Evolutionary conservation across 768 basidiomycete species (phyloP).

Genomic region (Fomitopsis pulvina): DNA sequence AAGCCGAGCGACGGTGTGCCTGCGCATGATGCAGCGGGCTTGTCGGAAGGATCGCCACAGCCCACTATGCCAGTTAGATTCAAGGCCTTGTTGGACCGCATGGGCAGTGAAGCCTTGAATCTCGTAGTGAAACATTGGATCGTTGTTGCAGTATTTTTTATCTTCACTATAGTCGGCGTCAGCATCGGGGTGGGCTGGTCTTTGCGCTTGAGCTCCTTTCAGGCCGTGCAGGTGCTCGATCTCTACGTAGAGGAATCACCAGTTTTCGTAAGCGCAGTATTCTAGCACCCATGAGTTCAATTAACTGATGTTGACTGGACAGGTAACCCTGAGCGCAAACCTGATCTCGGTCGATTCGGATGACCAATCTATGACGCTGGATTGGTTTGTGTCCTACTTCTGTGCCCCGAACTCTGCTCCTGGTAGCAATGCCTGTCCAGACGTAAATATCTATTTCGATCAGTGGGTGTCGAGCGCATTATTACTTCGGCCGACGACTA

Average conservation of each 20-base stretch:
- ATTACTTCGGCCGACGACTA: too few species aligned
- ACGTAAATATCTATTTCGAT: slow-evolving; percentile 12
- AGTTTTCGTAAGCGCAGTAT: slow-evolving; percentile 1
- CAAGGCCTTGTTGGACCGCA: too few species aligned
- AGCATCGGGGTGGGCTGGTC: slow-evolving; percentile 9
- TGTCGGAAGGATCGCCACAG: too few species aligned
- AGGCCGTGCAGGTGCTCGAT: slow-evolving; percentile 5
- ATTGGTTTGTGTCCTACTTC: slow-evolving; percentile 4
- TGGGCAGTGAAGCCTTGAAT: too few species aligned
- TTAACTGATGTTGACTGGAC: background rate
- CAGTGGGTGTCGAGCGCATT: slow-evolving; percentile 1
- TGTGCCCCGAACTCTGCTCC: background rate
- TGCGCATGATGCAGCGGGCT: too few species aligned
- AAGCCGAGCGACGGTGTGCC: too few species aligned
- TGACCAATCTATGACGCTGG: slow-evolving; percentile 8
- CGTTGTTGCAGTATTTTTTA: background rate
- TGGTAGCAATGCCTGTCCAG: slow-evolving; percentile 6
- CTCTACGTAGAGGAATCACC: background rate
- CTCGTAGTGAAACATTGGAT: slow-evolving; percentile 1
- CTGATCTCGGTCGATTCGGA: slow-evolving; percentile 9
- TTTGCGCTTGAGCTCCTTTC: background rate
- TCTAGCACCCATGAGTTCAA: background rate
- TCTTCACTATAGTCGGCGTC: background rate
- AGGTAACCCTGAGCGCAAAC: slow-evolving; percentile 11
- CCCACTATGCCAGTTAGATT: too few species aligned